phyloP scores from a whole-genome alignment of 768 basidiomycete species.

The Lactarius sp. region DNA sequence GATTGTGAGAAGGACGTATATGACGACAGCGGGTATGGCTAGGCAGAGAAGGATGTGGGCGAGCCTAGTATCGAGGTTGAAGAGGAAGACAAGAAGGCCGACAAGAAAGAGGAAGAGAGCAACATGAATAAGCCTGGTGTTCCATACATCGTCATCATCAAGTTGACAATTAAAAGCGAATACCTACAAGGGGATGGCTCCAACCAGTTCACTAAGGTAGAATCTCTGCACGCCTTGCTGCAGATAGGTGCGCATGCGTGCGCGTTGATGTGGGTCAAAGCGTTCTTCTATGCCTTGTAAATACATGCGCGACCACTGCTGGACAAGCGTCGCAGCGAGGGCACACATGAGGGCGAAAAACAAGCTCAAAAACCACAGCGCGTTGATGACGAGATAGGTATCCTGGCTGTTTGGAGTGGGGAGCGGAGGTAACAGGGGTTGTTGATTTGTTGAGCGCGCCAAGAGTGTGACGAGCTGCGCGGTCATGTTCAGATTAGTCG shows the following conservation, averaged over 20 bases:
- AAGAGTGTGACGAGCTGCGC: not conserved
- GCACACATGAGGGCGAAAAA: conserved; percentile 18
- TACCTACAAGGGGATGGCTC: conserved; percentile 11
- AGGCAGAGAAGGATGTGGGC: conserved; percentile 9
- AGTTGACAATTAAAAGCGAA: not conserved
- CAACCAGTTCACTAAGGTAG: conserved; percentile 14
- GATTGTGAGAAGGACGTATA: conserved; percentile 12
- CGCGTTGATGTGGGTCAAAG: conserved; percentile 12
- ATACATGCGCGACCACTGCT: conserved; percentile 25
- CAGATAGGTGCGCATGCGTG: conserved; percentile 19
- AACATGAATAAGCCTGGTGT: conserved; percentile 13
- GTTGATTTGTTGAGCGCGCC: not conserved
- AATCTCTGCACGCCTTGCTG: conserved; percentile 16
- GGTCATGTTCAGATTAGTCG: conserved; percentile 4
- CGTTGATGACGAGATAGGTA: conserved; percentile 16
- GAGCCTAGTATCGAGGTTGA: not conserved
- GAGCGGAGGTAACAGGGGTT: not conserved
- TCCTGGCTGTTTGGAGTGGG: not conserved
- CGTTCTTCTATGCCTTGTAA: conserved; percentile 13
- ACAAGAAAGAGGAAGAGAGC: conserved; percentile 18
- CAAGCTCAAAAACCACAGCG: conserved; percentile 25
- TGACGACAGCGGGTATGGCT: not conserved
- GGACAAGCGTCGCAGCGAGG: conserved; percentile 20
- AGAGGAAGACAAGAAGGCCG: conserved; percentile 17
- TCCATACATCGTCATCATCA: not conserved